Evolutionary conservation across 1,139 yeast genomes (phyloP), one percentile per base, ranked within the genome.

Genomic region (Suhomyces ambrosiae): DNA sequence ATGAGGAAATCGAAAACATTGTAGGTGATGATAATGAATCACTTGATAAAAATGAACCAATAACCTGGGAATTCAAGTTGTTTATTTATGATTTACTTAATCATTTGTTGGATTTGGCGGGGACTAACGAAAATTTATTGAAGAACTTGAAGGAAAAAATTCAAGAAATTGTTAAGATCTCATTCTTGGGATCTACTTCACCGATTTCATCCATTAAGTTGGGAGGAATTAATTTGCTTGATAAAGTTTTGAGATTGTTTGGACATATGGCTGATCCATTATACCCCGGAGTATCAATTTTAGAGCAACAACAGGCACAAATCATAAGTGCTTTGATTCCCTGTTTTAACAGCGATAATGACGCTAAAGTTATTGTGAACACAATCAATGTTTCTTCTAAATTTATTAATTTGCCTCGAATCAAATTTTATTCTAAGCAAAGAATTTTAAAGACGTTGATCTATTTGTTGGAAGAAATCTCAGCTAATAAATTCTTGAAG

Each of bases 281-380:
- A 30, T 84, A 82, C 50, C 82, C 86, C 0, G 81, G 82, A 2
- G 77, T 77, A 8, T 79, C 94, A 0, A 71, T 89, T 9, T 67
- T 92, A 40, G 96, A 87, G 50, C 97, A 89, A 59, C 95, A 86
- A 52, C 97, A 92, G 54, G 97, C 97, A 0, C 97, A 89, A 52
- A 86, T 92, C 12, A 84, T 88, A 9, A 83, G 96, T 45, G 95
- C 97, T 0, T 71, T 92, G 42, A 77, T 89, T 33, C 96, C 97
- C 0, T 88, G 95, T n/a, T 92, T 92, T 61, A 76, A 76, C 28
- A 68, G 76, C 3, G 89, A 82, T 18, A 82, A 89, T 38, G 82
- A 85, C 17, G 79, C 94, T 1, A 76, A 76, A 31, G 76, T 88
- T 0, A 89, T 94, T 4, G 79, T 86, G 13, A 78, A 78, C 43